These are phyloP conservation scores for Miamiensis avidus DNA, from an alignment of 169 alveolate genomes.

Conservation along the genomic window DNA sequence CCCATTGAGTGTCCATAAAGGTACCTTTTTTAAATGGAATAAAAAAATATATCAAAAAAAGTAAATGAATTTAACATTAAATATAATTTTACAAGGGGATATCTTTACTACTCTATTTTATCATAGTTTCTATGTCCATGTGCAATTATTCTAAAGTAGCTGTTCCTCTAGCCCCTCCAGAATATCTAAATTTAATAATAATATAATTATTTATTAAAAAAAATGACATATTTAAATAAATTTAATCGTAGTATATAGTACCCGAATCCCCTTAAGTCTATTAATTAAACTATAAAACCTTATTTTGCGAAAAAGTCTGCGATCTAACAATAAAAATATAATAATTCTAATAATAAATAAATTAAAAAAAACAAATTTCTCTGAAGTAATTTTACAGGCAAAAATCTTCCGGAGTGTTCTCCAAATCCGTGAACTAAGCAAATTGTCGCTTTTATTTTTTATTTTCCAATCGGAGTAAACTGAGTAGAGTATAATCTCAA, in stretches of 20 bases:
- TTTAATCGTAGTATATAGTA: neutral
- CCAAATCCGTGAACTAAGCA: conserved; percentile 50
- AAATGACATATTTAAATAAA: too few species aligned
- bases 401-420: conserved; percentile 51
- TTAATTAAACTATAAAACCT: conserved; percentile 33
- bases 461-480: conserved; percentile 15
- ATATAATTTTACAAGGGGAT: conserved; percentile 27
- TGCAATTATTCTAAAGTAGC: conserved; percentile 38
- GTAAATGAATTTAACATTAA: too few species aligned
- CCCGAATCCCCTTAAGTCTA: conserved; percentile 54
- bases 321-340: conserved; percentile 5
- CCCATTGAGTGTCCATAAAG: conserved; percentile 51
- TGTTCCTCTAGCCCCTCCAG: conserved; percentile 52
- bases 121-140: conserved; percentile 23
- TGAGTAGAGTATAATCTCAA: conserved; percentile 42
- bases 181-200: conserved; percentile 10
- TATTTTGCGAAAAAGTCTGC: conserved; percentile 40
- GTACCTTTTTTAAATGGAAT: neutral
- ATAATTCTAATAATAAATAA: neutral
- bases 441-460: conserved; percentile 38
- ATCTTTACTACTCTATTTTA: conserved; percentile 27
- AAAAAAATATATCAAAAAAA: too few species aligned
- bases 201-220: neutral
- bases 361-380: neutral
- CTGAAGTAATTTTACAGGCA: conserved; percentile 16